phyloP scores from a whole-genome alignment of 2,329 filamentous ascomycete species.

The Sporothrix globosa region DNA sequence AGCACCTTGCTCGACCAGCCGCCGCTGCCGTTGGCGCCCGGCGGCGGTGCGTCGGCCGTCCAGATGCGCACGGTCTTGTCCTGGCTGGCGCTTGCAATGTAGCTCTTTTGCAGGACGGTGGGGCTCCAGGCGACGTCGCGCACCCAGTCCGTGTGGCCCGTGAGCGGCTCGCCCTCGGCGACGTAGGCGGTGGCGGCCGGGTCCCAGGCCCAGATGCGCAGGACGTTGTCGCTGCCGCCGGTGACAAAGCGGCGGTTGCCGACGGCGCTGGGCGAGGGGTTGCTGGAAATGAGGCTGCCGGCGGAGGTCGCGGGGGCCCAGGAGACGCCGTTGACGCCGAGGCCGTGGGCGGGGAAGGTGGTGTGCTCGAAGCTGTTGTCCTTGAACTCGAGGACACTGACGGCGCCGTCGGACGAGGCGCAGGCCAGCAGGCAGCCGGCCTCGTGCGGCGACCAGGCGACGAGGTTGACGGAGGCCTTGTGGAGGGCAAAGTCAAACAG shows the following conservation, averaged over 20 bases:
- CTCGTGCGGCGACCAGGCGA: constrained; percentile 97
- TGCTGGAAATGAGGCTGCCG: constrained; percentile 79
- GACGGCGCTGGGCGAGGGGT: constrained; percentile 58
- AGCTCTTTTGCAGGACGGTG: constrained; percentile 90
- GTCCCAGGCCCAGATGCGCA: constrained; percentile 92
- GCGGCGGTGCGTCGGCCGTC: constrained; percentile 65
- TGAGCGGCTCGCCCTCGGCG: constrained; percentile 65
- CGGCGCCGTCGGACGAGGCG: constrained; percentile 89
- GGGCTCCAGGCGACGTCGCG: constrained; percentile 97
- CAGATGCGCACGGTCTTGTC: constrained; percentile 98
- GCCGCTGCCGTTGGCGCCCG: constrained; percentile 44
- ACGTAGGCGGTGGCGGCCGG: constrained; percentile 55
- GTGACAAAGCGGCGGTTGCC: constrained; percentile 86
- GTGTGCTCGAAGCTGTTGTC: constrained; percentile 82
- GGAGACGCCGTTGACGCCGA: constrained; percentile 92
- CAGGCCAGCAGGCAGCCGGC: constrained; percentile 92
- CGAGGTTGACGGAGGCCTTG: constrained; percentile 95
- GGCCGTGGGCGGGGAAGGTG: constrained; percentile 87
- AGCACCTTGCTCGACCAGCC: constrained; percentile 85
- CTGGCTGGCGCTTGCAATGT: constrained; percentile 93
- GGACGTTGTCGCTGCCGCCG: constrained; percentile 87
- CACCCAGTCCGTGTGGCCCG: constrained; percentile 93
- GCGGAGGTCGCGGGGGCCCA: constrained; percentile 89
- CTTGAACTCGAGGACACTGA: constrained; percentile 94
- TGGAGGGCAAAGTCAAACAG: constrained; percentile 93